Evolutionary conservation across 768 basidiomycete genomes (phyloP), one percentile per base, ranked within the genome.

Genomic region (Lactarius deliciosus): DNA sequence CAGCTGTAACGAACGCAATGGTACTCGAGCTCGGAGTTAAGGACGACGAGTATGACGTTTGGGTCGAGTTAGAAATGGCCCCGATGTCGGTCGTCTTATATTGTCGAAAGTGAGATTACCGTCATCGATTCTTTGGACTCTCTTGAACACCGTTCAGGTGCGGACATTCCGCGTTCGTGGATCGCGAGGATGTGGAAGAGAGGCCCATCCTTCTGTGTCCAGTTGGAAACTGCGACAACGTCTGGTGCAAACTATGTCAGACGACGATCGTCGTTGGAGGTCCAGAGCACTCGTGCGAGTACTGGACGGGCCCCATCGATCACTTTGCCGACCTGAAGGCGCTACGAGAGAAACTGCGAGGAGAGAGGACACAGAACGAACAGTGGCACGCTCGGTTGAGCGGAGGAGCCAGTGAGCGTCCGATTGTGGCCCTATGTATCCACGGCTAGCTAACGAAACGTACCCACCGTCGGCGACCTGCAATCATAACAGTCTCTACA

Each of bases 181-280:
- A 58, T 58, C 57, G 57, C 20, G 22, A 40, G 22, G 57, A 58
- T 16, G 57, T 58, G 34, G 57, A 58, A 40, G 57, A 58, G 36
- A 22, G 32, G 57, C 30, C 57, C 9, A 22, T 40, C n/a, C 57
- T 58, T 7, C 5, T 36, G n/a, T 58, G 57, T 58, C 57, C 57
- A 34, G n/a, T 38, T n/a, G n/a, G 34, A 6, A 25, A 20, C n/a
- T 58, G 57, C 11, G 32, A 34, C 32, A 58, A 58, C 2, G 36
- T 40, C 36, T 58, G 57, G 57, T 58, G 57, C 36, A 58, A 58
- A 40, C 36, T 58, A 36, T 58, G 57, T 22, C 57, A 58, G 36
- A 58, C 57, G 36, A 38, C 57, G n/a, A 58, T 58, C 22, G 13
- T 38, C 8, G 36, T 38, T 58, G 57, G 57, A 16, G 57, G 57